phyloP scores from a whole-genome alignment of 2,329 filamentous ascomycete species.

The Beauveria brongniartii region DNA sequence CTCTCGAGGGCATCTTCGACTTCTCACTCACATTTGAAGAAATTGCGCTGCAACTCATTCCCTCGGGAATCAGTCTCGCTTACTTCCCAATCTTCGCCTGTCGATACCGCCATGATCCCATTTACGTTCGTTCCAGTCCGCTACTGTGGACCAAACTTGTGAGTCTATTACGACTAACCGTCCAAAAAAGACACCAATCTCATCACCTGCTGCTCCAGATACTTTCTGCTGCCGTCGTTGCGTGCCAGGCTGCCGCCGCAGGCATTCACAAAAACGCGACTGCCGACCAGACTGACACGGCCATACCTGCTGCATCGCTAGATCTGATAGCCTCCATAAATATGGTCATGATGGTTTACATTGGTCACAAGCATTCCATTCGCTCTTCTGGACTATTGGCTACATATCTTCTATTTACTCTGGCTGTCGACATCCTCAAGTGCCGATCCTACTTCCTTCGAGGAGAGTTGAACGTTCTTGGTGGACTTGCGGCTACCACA shows the following conservation, averaged over 20 bases:
- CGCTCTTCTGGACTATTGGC: slow-evolving; percentile 25
- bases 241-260: not conserved
- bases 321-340: not conserved
- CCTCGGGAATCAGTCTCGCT: not conserved
- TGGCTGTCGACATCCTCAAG: slow-evolving; percentile 24
- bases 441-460: slow-evolving; percentile 26
- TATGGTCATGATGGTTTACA: not conserved
- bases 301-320: not conserved
- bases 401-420: slow-evolving; percentile 23
- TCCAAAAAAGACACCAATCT: not conserved
- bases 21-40: slow-evolving; percentile 1
- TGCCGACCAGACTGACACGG: not conserved
- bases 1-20: not conserved
- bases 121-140: not conserved
- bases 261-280: not conserved
- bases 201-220: not conserved
- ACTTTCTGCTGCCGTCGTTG: not conserved
- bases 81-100: not conserved
- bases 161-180: not conserved
- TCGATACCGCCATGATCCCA: not conserved
- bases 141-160: not conserved
- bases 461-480: slow-evolving; percentile 15
- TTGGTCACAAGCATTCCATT: slow-evolving; percentile 24
- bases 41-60: not conserved
- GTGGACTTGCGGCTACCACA: slow-evolving; percentile 18